Evolutionary conservation across 345 rosid genomes (phyloP), one percentile per base, ranked within the genome.

Genomic region (Lepidium didymum): DNA sequence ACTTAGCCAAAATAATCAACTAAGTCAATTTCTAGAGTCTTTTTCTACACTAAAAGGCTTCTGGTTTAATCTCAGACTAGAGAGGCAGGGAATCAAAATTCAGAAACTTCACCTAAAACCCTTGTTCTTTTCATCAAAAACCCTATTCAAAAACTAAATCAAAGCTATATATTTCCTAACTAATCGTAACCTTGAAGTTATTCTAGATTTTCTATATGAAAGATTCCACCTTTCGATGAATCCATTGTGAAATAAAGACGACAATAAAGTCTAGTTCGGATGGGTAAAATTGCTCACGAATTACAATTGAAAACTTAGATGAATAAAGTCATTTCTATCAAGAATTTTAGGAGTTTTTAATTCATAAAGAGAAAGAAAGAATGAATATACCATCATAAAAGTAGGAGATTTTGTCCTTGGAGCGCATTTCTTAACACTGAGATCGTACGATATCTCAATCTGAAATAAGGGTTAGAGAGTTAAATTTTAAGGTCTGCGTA

Each of bases 361-460:
- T 8, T 11, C 10, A 29, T 23, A 13, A 54, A 21, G 10, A 42
- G 10, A 11, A 38, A 53, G n/a, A 27, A 31, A 56, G 77, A 52
- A 55, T 8, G 58, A 45, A 62, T 18, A 58, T 77, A 89, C 96
- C 99, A 66, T 94, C 97, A 62, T 91, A 91, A 67, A 91, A 94
- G 84, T 94, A 94, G 52, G 97, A 66, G 58, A 94, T 89, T 76
- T 77, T 85, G 74, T 94, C 99, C 87, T 87, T 94, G 16, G 97
- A 75, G 21, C 86, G 89, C 97, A 91, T 94, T 37, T 62, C 27
- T 40, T 41, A 10, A 51, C 21, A 47, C 59, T 2, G 37, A 68
- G 35, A 46, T 38, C 0, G 9, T 4, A 33, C 9, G 58, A 36
- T 16, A 46, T 29, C 33, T 29, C 52, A 64, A 64, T 25, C 23